Conservation (phyloP, 768 basidiomycete species). For the Gelatoporia subvermispora region DNA sequence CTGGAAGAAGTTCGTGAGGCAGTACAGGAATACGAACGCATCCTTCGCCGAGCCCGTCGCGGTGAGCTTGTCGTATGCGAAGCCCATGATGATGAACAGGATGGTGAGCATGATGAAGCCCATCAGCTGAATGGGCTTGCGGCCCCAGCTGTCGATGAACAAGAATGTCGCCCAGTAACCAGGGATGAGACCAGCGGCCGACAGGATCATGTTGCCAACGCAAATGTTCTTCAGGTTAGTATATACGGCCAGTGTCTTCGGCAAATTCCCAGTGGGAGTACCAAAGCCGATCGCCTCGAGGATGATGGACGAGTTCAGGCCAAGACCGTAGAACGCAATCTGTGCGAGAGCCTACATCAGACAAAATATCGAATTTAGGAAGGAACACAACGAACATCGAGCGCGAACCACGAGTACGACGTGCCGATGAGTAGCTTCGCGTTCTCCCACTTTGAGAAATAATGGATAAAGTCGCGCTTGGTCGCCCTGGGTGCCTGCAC, state of each 20-base stretch:
- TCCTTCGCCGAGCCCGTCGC: slow-evolving; percentile 37
- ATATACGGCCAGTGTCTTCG: slow-evolving; percentile 38
- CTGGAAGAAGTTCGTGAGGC: slow-evolving; percentile 86
- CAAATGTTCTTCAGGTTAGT: slow-evolving; percentile 57
- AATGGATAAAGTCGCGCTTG: slow-evolving; percentile 44
- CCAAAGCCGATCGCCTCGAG: slow-evolving; percentile 75
- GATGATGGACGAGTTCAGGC: slow-evolving; percentile 78
- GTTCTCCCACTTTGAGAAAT: slow-evolving; percentile 75
- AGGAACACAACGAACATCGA: slow-evolving; percentile 49
- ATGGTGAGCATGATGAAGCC: slow-evolving; percentile 31
- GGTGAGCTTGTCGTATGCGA: slow-evolving; percentile 56
- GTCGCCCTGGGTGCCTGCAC: slow-evolving; percentile 39
- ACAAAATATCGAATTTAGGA: not conserved
- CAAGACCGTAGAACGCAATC: slow-evolving; percentile 88
- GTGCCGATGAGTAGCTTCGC: slow-evolving; percentile 70
- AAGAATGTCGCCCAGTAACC: slow-evolving; percentile 67
- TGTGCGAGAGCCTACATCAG: slow-evolving; percentile 19
- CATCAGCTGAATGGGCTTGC: slow-evolving; percentile 52
- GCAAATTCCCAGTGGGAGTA: slow-evolving; percentile 30
- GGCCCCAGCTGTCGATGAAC: slow-evolving; percentile 73
- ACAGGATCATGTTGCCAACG: slow-evolving; percentile 73
- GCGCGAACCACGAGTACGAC: slow-evolving; percentile 84
- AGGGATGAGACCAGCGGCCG: slow-evolving; percentile 76
- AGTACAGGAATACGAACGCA: slow-evolving; percentile 80
- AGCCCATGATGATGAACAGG: slow-evolving; percentile 38